These are phyloP conservation scores for Myrmaecium sp. DNA, from an alignment of 2,329 filamentous ascomycete species.

Conservation along the genomic window DNA sequence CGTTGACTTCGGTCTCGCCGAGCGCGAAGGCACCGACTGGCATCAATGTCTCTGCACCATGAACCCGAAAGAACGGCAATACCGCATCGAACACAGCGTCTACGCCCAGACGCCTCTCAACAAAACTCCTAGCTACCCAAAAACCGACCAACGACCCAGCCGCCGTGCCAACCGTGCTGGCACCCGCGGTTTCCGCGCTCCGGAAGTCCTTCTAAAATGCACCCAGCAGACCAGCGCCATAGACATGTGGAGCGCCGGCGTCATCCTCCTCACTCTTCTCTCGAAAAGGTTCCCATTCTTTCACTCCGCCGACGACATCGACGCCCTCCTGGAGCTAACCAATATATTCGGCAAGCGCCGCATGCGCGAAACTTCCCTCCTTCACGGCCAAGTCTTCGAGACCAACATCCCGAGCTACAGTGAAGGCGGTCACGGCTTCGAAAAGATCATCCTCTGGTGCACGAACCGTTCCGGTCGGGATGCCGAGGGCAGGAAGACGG, in stretches of 20 bases:
- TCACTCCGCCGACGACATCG: conserved; percentile 94
- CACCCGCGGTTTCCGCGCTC: conserved; percentile 86
- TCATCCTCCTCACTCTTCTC: conserved; percentile 91
- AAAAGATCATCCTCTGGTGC: conserved; percentile 92
- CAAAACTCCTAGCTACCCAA: conserved; percentile 54
- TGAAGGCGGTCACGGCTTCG: conserved; percentile 66
- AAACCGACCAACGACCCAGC: conserved; percentile 74
- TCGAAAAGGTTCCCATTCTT: conserved; percentile 93
- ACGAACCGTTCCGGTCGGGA: conserved; percentile 55
- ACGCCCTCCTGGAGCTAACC: conserved; percentile 92
- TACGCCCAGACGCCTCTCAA: conserved; percentile 36
- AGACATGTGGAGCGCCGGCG: conserved; percentile 91
- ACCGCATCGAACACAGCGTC: conserved; percentile 35
- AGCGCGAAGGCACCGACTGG: conserved; percentile 52
- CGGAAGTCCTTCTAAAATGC: conserved; percentile 93
- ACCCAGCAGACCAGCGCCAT: conserved; percentile 84
- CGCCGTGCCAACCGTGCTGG: conserved; percentile 86
- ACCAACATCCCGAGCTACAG: conserved; percentile 85
- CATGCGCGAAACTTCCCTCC: conserved; percentile 66
- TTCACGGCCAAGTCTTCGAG: conserved; percentile 86
- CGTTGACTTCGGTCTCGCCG: conserved; percentile 97
- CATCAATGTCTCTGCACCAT: conserved; percentile 74
- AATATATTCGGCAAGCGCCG: conserved; percentile 77
- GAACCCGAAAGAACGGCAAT: conserved; percentile 41
- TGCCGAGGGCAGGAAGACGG: conserved; percentile 26